Evolutionary conservation across 139 green algal genomes (phyloP).

Genomic region (Volvox africanus): DNA sequence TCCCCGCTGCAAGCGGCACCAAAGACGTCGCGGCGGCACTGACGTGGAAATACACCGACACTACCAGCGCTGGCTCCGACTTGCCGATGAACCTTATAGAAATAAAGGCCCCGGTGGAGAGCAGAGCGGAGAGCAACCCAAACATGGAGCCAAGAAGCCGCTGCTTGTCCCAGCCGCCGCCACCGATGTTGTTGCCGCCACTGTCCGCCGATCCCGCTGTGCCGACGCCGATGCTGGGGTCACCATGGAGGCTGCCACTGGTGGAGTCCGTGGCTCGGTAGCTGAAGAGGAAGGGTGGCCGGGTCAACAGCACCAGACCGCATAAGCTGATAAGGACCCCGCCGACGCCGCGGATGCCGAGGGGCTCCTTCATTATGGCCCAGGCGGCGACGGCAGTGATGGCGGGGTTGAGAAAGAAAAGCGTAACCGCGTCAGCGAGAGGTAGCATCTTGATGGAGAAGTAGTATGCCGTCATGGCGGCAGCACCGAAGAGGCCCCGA

Average conservation of each 20-base stretch:
- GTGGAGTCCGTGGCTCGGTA: background rate
- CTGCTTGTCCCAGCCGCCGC: conserved; percentile 40
- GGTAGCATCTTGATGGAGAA: conserved; percentile 42
- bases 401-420: conserved; percentile 69
- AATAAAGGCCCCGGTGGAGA: conserved; percentile 63
- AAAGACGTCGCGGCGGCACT: conserved; percentile 45
- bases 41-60: conserved; percentile 70
- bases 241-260: background rate
- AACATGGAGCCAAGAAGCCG: conserved; percentile 46
- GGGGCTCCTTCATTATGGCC: conserved; percentile 43
- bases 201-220: background rate
- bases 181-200: no score
- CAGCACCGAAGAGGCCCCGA: conserved; percentile 46
- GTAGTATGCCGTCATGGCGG: conserved; percentile 48
- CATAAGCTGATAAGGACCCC: conserved; percentile 49
- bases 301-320: conserved; percentile 57
- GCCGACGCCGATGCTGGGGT: background rate
- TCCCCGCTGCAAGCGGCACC: conserved; percentile 52
- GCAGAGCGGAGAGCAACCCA: conserved; percentile 52
- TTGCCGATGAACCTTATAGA: conserved; percentile 52
- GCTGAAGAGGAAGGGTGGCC: conserved; percentile 61
- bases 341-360: conserved; percentile 43
- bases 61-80: conserved; percentile 45
- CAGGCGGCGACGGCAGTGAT: conserved; percentile 61
- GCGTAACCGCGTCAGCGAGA: conserved; percentile 43